A percentile compares a stretch with the other conserved stretches of the same genome.
Conservation (phyloP, 257 asterid genomes). For the Nicotiana undulata region DNA sequence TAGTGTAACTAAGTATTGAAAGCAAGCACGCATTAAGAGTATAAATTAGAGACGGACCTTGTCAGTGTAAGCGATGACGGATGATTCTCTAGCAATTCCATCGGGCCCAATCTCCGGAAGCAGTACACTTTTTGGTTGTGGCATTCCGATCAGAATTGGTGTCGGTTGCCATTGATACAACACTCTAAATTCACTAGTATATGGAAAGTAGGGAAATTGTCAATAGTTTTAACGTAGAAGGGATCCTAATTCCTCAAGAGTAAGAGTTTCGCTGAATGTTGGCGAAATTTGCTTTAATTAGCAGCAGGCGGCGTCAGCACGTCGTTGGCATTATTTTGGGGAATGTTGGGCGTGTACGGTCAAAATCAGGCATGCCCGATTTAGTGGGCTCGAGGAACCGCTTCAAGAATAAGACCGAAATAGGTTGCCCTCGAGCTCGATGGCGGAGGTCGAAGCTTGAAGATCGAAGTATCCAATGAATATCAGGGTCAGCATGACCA, state of each 20-base stretch:
- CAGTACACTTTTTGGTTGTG: constrained; percentile 30
- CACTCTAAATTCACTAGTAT: not conserved
- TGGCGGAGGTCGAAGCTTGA: too few species aligned
- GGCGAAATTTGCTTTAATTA: not conserved
- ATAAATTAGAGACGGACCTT: constrained; percentile 31
- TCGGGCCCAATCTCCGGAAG: constrained; percentile 89
- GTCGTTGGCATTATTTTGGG: not conserved
- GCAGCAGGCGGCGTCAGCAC: not conserved
- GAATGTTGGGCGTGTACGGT: too few species aligned
- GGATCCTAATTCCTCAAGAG: not conserved
- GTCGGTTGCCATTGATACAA: constrained; percentile 32
- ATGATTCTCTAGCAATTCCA: constrained; percentile 70
- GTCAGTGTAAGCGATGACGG: constrained; percentile 83
- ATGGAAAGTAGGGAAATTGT: not conserved
- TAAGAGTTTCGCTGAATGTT: not conserved
- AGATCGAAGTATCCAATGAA: too few species aligned
- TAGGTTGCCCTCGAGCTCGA: too few species aligned
- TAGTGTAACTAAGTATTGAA: not conserved
- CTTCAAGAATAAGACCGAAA: too few species aligned
- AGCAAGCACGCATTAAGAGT: not conserved
- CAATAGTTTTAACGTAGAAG: not conserved
- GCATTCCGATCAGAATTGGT: constrained; percentile 23
- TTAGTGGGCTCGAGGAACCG: too few species aligned
- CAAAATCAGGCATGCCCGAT: too few species aligned
- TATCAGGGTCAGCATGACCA: too few species aligned